Evolutionary conservation across 768 basidiomycete genomes (phyloP).

Genomic region (Pholiota conissans): DNA sequence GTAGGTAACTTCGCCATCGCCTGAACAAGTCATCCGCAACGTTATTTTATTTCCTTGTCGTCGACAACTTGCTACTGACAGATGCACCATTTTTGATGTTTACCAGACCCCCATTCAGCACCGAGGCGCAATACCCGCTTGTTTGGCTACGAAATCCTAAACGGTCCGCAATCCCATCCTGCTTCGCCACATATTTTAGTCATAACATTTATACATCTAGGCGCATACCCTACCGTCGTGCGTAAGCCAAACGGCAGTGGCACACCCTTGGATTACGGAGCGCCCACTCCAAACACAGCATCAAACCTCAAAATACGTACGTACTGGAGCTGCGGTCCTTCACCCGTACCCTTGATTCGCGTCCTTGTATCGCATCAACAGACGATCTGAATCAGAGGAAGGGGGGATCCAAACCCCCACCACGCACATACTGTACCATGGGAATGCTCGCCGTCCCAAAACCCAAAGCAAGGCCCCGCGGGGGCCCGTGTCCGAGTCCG

Average conservation of each 20-base stretch:
- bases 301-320: no score
- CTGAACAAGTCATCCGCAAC: not conserved
- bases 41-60: not conserved
- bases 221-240: no score
- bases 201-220: no score
- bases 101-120: not conserved
- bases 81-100: not conserved
- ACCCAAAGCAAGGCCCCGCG: not conserved
- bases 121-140: not conserved
- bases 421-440: not conserved
- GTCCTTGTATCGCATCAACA: not conserved
- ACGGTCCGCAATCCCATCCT: not conserved
- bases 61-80: not conserved
- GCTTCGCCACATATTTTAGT: not conserved
- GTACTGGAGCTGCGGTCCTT: no score
- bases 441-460: not conserved
- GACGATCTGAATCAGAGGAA: not conserved
- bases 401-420: not conserved
- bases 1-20: not conserved
- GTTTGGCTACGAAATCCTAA: not conserved
- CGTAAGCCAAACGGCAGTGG: no score
- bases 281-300: no score
- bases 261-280: no score
- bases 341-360: not conserved
- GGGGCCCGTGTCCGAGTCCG: not conserved